Conservation (phyloP, 441 rosid species). For the Eutrema salsugineum region DNA sequence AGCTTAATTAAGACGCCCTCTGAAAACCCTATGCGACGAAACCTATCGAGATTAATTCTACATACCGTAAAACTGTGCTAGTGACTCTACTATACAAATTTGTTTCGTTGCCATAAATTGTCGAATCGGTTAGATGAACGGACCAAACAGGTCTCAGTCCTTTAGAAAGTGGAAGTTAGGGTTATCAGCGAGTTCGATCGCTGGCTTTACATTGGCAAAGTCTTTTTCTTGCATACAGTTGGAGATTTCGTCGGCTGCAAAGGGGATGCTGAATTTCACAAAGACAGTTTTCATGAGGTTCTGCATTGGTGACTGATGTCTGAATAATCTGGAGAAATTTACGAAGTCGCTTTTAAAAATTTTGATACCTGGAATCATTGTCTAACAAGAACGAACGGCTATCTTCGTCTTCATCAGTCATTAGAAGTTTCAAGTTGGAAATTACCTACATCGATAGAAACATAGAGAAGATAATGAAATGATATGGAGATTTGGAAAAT, state of each 20-base stretch:
- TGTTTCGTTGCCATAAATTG: neutral
- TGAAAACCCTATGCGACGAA: constrained; percentile 11
- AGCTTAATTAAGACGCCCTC: constrained; percentile 26
- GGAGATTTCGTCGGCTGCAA: constrained; percentile 60
- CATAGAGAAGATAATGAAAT: neutral
- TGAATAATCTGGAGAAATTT: neutral
- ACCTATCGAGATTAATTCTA: constrained; percentile 23
- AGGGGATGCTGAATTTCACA: constrained; percentile 65
- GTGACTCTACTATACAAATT: constrained; percentile 16
- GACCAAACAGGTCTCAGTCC: constrained; percentile 42
- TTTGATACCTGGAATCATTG: constrained; percentile 49
- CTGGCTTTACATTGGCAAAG: constrained; percentile 58
- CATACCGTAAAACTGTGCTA: constrained; percentile 11
- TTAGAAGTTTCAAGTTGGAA: constrained; percentile 62
- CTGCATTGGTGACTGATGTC: neutral
- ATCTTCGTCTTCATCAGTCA: constrained; percentile 54
- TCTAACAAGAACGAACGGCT: constrained; percentile 53
- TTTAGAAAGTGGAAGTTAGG: constrained; percentile 73
- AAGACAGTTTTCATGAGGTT: constrained; percentile 9
- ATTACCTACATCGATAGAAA: constrained; percentile 50
- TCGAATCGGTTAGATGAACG: constrained; percentile 2
- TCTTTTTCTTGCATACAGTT: constrained; percentile 49
- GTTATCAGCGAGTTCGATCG: constrained; percentile 55
- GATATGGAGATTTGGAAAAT: neutral
- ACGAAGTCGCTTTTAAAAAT: neutral